Evolutionary conservation across 106 monocot genomes (phyloP), one percentile per base, ranked within the genome.

Genomic region (Platanthera guangdongensis): DNA sequence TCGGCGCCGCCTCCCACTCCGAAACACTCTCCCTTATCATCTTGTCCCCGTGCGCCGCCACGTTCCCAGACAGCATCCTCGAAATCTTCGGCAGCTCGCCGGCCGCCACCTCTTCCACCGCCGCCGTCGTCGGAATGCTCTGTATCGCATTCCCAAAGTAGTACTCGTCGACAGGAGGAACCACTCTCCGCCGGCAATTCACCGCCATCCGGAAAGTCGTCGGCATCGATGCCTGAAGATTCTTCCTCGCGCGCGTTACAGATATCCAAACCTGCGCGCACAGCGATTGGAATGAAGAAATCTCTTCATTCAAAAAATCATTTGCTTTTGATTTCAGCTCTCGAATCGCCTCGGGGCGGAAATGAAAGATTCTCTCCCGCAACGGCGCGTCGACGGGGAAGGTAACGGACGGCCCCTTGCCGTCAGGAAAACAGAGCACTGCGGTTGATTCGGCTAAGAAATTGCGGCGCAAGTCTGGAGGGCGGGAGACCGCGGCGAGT

Each of bases 231-330:
- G 7, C 4, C 9, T 78, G 81, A 18, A 87, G 82, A 15, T 75
- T 52, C 50, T 67, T 78, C 68, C 92, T 78, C 8, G 92, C 95
- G 0, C 89, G 86, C 18, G 95, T 92, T 72, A 92, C 87, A 22
- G 88, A 77, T 30, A 71, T 83, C 95, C 95, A 95, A 9, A 92
- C 57, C 52, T 77, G 87, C 51, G 92, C 95, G 75, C 88, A 87
- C 50, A 95, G 82, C 14, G 95, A 79, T 80, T 95, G 92, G 84
- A 95, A 92, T 0, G 92, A 88, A 0, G 95, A 95, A 46, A 94
- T 78, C 46, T 70, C 70, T 6, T 65, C 11, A 11, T 65, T 65
- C 7, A 8, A 32, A 16, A 3, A 18, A 14, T 69, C 47, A 76
- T 92, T 95, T 10, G 83, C 90, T 45, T 9, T 83, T 11, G 82